Conservation (phyloP, 768 basidiomycete genomes). For the Termitomyces sp. region DNA sequence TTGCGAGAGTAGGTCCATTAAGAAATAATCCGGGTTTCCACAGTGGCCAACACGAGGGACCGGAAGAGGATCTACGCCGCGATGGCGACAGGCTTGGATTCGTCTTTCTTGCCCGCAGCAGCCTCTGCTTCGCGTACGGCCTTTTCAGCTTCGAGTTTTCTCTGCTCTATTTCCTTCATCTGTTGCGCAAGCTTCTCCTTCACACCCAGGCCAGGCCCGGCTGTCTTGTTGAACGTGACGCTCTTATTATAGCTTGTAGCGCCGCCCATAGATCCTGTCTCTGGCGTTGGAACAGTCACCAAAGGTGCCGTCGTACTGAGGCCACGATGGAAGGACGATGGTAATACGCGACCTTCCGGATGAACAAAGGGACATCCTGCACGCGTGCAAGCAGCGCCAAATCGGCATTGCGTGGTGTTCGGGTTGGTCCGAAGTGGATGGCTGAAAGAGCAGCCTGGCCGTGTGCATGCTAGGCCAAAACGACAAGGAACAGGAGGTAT, state of each 20-base stretch:
- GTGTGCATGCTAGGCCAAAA: conserved; percentile 67
- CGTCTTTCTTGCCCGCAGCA: conserved; percentile 57
- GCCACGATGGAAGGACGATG: conserved; percentile 76
- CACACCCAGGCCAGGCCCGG: conserved; percentile 28
- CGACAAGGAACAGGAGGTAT: conserved; percentile 46
- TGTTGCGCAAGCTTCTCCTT: conserved; percentile 44
- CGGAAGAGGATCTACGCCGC: conserved; percentile 25
- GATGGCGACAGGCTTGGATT: conserved; percentile 43
- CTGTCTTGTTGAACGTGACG: conserved; percentile 58
- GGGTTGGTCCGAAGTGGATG: conserved; percentile 46
- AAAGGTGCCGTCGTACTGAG: conserved; percentile 54
- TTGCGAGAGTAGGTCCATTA: neutral
- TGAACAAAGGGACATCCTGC: conserved; percentile 88
- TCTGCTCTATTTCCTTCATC: conserved; percentile 63
- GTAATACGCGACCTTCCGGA: conserved; percentile 79
- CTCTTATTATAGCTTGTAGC: conserved; percentile 58
- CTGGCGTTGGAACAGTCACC: conserved; percentile 56
- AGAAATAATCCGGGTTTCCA: conserved; percentile 2
- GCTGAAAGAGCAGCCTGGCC: conserved; percentile 59
- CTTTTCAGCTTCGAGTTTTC: conserved; percentile 55
- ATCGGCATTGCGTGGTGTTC: conserved; percentile 60
- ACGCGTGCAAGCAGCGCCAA: conserved; percentile 81
- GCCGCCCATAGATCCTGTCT: conserved; percentile 59
- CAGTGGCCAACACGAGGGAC: neutral
- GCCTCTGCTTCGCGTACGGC: conserved; percentile 63